phyloP scores from a whole-genome alignment of 1,284 basidiomycete species.

The Kwoniella shivajii region DNA sequence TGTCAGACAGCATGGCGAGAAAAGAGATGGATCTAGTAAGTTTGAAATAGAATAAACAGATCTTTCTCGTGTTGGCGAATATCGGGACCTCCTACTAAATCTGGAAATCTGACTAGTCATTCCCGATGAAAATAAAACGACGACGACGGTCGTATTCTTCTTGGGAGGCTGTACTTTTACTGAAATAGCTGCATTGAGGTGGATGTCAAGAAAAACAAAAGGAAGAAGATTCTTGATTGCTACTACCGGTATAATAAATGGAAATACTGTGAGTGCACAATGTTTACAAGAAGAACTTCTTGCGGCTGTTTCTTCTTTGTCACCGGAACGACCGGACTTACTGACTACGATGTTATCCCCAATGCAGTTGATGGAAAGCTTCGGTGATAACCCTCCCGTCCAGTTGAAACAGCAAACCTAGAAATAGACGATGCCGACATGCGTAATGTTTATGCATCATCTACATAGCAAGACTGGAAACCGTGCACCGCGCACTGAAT shows the following conservation, averaged over 20 bases:
- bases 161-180: slow-evolving; percentile 98
- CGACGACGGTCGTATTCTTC: slow-evolving; percentile 93
- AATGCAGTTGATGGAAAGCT: slow-evolving; percentile 34
- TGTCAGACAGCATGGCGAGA: slow-evolving; percentile 59
- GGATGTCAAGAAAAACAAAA: slow-evolving; percentile 79
- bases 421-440: neutral
- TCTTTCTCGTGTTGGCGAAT: neutral
- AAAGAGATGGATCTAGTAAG: slow-evolving; percentile 10
- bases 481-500: too few species aligned
- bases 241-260: slow-evolving; percentile 84
- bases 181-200: slow-evolving; percentile 90
- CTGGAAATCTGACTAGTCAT: too few species aligned
- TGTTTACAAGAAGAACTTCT: neutral
- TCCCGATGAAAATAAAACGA: slow-evolving; percentile 52
- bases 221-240: slow-evolving; percentile 81
- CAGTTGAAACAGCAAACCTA: slow-evolving; percentile 17
- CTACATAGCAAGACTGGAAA: too few species aligned
- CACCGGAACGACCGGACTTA: too few species aligned
- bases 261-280: slow-evolving; percentile 52
- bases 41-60: too few species aligned
- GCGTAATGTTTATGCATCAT: too few species aligned
- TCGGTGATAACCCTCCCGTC: slow-evolving; percentile 37
- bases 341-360: neutral
- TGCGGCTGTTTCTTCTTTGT: neutral
- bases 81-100: neutral